phyloP scores from a whole-genome alignment of 1,139 yeast genomes.

The Scheffersomyces quercinus region DNA sequence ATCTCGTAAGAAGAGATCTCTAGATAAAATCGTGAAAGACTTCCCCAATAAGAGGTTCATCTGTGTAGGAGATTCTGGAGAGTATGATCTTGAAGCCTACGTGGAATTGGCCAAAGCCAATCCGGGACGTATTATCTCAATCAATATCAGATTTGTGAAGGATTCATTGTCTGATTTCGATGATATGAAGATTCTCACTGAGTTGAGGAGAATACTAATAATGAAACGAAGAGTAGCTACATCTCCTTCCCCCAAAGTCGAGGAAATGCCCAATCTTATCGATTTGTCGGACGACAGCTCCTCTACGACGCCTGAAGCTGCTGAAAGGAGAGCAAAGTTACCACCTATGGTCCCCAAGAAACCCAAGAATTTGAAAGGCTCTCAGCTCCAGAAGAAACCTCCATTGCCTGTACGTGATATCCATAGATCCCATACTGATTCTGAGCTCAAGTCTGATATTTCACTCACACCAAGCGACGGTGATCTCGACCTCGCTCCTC shows the following conservation, averaged over 20 bases:
- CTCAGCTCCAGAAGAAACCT: conserved; percentile 17
- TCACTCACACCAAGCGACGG: conserved; percentile 2
- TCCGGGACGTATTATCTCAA: conserved; percentile 68
- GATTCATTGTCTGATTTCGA: conserved; percentile 61
- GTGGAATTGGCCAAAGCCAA: conserved; percentile 61
- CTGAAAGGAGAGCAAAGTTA: conserved; percentile 19
- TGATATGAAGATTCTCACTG: conserved; percentile 41
- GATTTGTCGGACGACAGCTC: conserved; percentile 29
- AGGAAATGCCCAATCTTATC: conserved; percentile 29
- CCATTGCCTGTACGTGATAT: conserved; percentile 19
- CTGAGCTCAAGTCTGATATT: background rate
- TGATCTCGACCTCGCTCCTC: conserved; percentile 1
- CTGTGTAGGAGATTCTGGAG: conserved; percentile 94
- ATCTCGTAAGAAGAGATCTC: conserved; percentile 70
- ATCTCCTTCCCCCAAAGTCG: conserved; percentile 8
- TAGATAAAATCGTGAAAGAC: conserved; percentile 66
- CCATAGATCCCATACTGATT: conserved; percentile 6
- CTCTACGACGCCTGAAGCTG: conserved; percentile 10
- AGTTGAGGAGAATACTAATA: conserved; percentile 24
- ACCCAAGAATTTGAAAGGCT: conserved; percentile 34
- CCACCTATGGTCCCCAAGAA: conserved; percentile 46
- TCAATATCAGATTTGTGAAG: conserved; percentile 80
- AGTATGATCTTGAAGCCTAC: conserved; percentile 91
- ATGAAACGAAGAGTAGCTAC: conserved; percentile 11
- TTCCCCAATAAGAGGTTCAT: conserved; percentile 78